phyloP scores from a whole-genome alignment of 345 rosid species.

The Eucalyptus lansdowneana region DNA sequence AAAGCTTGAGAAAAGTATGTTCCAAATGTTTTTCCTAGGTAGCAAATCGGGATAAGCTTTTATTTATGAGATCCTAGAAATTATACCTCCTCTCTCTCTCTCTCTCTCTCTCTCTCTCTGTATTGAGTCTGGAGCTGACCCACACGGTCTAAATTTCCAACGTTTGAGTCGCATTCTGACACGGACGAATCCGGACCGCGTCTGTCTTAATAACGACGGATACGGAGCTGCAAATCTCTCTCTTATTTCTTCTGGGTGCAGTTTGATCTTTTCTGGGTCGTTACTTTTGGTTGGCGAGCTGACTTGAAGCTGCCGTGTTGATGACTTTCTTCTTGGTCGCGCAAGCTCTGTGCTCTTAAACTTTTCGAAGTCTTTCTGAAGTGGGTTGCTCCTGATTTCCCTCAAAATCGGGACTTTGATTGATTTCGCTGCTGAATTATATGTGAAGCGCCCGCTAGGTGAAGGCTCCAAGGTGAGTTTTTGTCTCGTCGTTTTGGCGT shows the following conservation, averaged over 20 bases:
- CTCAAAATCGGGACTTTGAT: not conserved
- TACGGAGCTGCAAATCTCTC: not conserved
- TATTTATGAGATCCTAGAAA: not conserved
- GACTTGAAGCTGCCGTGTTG: slow-evolving; percentile 7
- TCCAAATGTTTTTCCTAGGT: too few species aligned
- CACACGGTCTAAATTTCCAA: not conserved
- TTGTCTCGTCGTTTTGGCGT: not conserved
- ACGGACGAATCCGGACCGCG: not conserved
- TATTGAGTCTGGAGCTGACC: not conserved
- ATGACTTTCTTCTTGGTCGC: not conserved
- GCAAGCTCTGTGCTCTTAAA: not conserved
- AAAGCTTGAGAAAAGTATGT: not conserved
- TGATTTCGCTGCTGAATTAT: not conserved
- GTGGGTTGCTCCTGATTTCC: not conserved
- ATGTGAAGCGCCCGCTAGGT: not conserved
- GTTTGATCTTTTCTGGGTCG: not conserved
- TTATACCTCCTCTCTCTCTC: not conserved
- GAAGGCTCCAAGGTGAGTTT: not conserved
- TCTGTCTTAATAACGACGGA: not conserved
- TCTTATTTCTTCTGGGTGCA: not conserved
- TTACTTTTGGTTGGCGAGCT: not conserved
- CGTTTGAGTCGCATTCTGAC: not conserved
- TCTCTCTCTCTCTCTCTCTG: not conserved
- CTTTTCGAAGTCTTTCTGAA: not conserved
- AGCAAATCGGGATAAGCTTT: not conserved